Evolutionary conservation across 805 yeast species (phyloP), one percentile per base, ranked within the genome.

Genomic region (Barnettozyma wickerhamii): DNA sequence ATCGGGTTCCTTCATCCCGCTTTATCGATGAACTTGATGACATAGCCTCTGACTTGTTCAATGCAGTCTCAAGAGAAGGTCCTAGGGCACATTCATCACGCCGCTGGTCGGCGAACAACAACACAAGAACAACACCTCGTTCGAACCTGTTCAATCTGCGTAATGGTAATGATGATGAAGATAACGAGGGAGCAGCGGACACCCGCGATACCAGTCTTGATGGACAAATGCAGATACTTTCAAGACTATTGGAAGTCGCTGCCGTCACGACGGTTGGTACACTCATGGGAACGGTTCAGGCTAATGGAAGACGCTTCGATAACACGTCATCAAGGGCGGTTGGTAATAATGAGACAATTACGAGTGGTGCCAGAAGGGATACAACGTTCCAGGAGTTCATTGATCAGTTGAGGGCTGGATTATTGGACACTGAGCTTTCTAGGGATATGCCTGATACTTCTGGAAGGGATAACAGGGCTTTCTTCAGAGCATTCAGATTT

Each of bases 311-410:
- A 34, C 44, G 64, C 31, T 59, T 60, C 27, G 65, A 61, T 38
- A 60, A 56, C 35, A 42, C 53, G 3, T 35, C 53, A 4, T 27
- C 50, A 19, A 43, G 37, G 17, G 21, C 34, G 1, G 37, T n/a
- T 2, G 41, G 33, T 10, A 27, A 37, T 20, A 35, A 23, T 33
- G 45, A 32, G 17, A 9, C 9, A 23, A 9, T 9, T 9, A 9
- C 26, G 12, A 7, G 9, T 6, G 28, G 10, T 21, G 30, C 28
- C 23, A 46, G 41, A 12, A 36, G 37, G 19, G 74, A 71, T 42
- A 46, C 65, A 6, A 68, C 65, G 10, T 75, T 74, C 52, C 58
- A 60, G 26, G 74, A 72, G 29, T 75, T 75, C 45, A 47, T 74
- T 7, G 46, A 53, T 7, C 69, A 71, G 19, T 53, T 72, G 10